Evolutionary conservation across 106 monocot genomes (phyloP), one percentile per base, ranked within the genome.

Genomic region (Dendrobium nobile): DNA sequence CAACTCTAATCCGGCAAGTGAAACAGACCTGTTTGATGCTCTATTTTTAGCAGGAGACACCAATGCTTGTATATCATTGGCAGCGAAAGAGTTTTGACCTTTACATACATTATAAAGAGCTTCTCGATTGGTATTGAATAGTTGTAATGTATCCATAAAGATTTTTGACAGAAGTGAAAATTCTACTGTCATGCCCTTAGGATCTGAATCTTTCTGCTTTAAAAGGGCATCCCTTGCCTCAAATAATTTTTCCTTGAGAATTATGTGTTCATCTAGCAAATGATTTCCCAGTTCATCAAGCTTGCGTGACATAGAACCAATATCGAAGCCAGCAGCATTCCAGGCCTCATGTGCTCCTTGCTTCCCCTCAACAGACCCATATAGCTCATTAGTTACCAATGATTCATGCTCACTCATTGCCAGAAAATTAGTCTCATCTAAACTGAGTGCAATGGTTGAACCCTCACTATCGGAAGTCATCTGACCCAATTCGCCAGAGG

Each of bases 111-210:
- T 85, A n/a, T 85, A 47, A 72, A 90, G 77, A 47, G 83, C 41
- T 65, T 90, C 85, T 75, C 67, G 83, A 68, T 87, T 83, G 72
- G 67, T 77, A 65, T 83, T 84, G 56, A 85, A 81, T 43, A 90
- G 76, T 11, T 85, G 70, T 47, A 85, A 24, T n/a, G 80, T 78
- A 80, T 84, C 82, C 48, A 82, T 33, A 64, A 82, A 77, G 54
- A 80, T 81, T 59, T 90, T 73, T 47, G 76, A 76, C 4, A 9
- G 76, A 2, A 76, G 41, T 24, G 48, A 47, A 78, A 64, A 59
- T 78, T 78, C 82, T 28, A 31, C 41, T 10, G 41, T 55, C 1
- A 54, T 19, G 26, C 74, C 76, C 41, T 9, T 28, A 24, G 80
- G 26, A 80, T 80, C 45, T 27, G 47, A 15, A 51, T 54, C 61